Evolutionary conservation across 2,329 filamentous ascomycete species (phyloP), one percentile per base, ranked within the genome.

Genomic region (Colletotrichum filicis): DNA sequence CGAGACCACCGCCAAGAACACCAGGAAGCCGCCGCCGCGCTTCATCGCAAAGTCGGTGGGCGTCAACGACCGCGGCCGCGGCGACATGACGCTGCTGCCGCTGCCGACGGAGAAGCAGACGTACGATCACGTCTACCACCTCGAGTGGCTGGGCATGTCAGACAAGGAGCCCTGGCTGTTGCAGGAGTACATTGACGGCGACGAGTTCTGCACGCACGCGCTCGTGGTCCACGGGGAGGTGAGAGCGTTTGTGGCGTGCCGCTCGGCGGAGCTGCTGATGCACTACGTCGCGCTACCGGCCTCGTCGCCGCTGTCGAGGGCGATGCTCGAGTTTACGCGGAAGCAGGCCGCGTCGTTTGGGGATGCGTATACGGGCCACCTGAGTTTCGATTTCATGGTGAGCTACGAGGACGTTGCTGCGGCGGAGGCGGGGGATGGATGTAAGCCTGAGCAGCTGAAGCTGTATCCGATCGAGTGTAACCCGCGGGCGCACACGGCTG

Each of bases 391-490:
- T 79, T 92, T 95, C 74, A 83, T 95, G 75, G 88, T 93, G 2
- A 86, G 90, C 60, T 83, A 87, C 61, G 79, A 82, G 52, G 74
- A 68, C 32, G 78, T 74, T 55, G 80, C 76, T 52, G 81, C 57
- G 80, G 82, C n/a, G 76, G 81, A 57, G 80, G 82, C n/a, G 76
- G 32, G 32, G 32, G 85, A 75, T 32, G 76, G 0, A 64, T 74
- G 4, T 66, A 68, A 5, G 32, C 70, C 66, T 26, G 70, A 65
- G 26, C 42, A 73, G 42, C n/a, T 70, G 11, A n/a, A 11, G 4
- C 79, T 94, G 1, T 92, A 90, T 75, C 91, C 92, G 0, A 94
- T 94, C 69, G 92, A 94, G 78, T 94, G 92, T 77, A 94, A 94
- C 68, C 92, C 92, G 0, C 84, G 92, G 16, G 90, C 89, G 0